Conservation (phyloP, 139 green algal genomes). For the Eudorina sp. region DNA sequence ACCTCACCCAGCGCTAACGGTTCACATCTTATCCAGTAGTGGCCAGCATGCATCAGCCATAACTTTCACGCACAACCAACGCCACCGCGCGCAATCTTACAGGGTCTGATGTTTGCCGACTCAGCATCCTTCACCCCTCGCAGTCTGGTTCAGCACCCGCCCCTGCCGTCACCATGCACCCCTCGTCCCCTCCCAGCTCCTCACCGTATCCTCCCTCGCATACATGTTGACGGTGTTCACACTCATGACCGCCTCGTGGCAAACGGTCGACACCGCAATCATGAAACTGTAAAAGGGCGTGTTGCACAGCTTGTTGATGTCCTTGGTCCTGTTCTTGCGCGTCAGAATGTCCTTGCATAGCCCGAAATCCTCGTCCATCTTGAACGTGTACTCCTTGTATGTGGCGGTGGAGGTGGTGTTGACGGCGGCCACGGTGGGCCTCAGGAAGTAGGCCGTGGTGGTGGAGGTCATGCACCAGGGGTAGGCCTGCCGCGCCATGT, state of each 20-base stretch:
- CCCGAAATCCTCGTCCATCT: background rate
- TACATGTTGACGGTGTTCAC: background rate
- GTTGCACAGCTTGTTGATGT: background rate
- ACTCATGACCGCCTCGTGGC: background rate
- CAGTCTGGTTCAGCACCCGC: too few relatives aligned
- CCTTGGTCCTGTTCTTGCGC: background rate
- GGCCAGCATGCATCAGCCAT: too few relatives aligned
- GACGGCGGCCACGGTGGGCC: background rate
- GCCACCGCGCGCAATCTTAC: too few relatives aligned
- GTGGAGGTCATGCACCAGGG: background rate
- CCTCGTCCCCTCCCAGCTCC: background rate
- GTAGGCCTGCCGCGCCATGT: too few relatives aligned
- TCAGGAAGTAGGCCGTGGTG: background rate
- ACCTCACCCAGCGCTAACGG: background rate
- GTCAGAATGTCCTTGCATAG: background rate
- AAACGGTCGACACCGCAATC: background rate
- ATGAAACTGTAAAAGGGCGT: constrained; percentile 8
- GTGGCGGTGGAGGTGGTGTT: background rate
- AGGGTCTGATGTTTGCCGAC: too few relatives aligned
- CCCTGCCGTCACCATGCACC: too few relatives aligned
- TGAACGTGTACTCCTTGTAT: background rate
- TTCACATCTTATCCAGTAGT: too few relatives aligned
- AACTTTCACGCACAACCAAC: too few relatives aligned
- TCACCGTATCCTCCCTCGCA: background rate
- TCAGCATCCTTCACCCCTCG: too few relatives aligned